Percentiles rank a stretch among this genome's conserved stretches.
phyloP scores from a whole-genome alignment of 768 basidiomycete genomes.

The Calvatia gigantea region DNA sequence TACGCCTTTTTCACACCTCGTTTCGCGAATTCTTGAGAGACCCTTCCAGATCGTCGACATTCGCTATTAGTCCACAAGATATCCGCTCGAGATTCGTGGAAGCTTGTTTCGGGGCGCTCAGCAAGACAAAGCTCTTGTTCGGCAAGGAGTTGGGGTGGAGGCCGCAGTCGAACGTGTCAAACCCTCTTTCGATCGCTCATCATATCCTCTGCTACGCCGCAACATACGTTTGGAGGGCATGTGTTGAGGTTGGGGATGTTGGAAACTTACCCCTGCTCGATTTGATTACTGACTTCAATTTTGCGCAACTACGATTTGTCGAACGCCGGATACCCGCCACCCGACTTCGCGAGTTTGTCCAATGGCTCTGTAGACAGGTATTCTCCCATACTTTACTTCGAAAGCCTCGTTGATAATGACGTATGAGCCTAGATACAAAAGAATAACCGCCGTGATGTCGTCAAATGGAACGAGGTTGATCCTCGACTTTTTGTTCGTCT shows the following conservation, averaged over 20 bases:
- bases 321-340: too few species aligned
- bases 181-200: neutral
- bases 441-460: neutral
- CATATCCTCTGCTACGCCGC: neutral
- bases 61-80: neutral
- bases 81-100: neutral
- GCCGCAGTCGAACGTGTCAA: neutral
- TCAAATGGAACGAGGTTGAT: neutral
- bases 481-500: neutral
- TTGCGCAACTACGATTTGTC: neutral
- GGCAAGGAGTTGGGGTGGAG: neutral
- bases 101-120: neutral
- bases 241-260: neutral
- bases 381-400: too few species aligned
- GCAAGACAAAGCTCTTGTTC: neutral
- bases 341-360: too few species aligned
- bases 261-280: neutral
- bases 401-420: too few species aligned
- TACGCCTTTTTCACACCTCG: neutral
- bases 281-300: neutral
- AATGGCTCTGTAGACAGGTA: too few species aligned
- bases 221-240: neutral
- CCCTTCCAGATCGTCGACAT: neutral
- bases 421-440: neutral
- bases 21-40: neutral